Conservation (phyloP, 2,329 filamentous ascomycete species). For the Exophiala spinifera region DNA sequence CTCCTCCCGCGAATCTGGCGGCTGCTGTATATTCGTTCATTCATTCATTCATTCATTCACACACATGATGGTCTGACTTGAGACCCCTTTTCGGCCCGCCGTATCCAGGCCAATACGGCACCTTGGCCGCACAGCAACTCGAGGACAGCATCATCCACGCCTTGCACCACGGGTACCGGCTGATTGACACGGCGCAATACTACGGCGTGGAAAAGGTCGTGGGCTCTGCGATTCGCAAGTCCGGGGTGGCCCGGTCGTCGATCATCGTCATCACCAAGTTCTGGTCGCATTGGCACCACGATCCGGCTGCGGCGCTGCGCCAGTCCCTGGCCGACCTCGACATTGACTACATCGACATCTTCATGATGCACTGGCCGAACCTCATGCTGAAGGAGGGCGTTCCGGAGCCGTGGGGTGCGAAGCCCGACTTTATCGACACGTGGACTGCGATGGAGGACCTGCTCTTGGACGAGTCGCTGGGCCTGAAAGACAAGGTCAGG, state of each 20-base stretch:
- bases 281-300: conserved; percentile 62
- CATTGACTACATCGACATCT: conserved; percentile 66
- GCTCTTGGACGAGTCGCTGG: conserved; percentile 8
- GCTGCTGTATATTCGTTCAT: background rate
- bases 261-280: conserved; percentile 66
- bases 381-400: conserved; percentile 27
- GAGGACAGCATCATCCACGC: conserved; percentile 33
- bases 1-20: background rate
- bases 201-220: conserved; percentile 66
- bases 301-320: conserved; percentile 60
- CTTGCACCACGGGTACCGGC: conserved; percentile 31
- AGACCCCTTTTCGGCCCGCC: background rate
- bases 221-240: conserved; percentile 61
- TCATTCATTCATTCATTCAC: no score
- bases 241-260: conserved; percentile 60
- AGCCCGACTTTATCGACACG: conserved; percentile 31
- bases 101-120: conserved; percentile 10
- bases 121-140: conserved; percentile 23
- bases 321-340: conserved; percentile 59
- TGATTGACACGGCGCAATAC: conserved; percentile 42
- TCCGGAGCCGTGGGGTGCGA: conserved; percentile 26
- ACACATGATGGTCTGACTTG: conserved; percentile 1
- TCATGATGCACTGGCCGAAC: conserved; percentile 61
- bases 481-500: conserved; percentile 25
- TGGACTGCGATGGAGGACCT: conserved; percentile 34